A percentile compares a stretch with the other conserved stretches of the same genome.
These are phyloP conservation scores for Fraxinus xanthoxyloides DNA, from an alignment of 305 asterid genomes.

Conservation along the genomic window DNA sequence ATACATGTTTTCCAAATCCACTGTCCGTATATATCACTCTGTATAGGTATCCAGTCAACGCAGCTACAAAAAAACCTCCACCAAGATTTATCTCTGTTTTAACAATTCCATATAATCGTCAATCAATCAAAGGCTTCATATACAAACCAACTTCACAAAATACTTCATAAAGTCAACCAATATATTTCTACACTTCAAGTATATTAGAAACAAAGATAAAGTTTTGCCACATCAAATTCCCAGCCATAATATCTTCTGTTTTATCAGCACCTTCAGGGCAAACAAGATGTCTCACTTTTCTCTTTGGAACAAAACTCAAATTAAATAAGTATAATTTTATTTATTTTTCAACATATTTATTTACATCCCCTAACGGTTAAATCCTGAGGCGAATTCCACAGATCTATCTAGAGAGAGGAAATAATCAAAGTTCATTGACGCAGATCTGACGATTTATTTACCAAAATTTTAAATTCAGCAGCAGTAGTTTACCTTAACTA, in stretches of 20 bases:
- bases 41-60: conserved; percentile 1
- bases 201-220: neutral
- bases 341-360: neutral
- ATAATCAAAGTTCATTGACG: conserved; percentile 16
- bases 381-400: neutral
- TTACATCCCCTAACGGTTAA: neutral
- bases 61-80: conserved; percentile 25
- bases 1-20: conserved; percentile 52
- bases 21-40: conserved; percentile 1
- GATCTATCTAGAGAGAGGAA: conserved; percentile 16
- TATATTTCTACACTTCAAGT: neutral
- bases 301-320: neutral
- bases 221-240: neutral
- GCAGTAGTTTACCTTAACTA: conserved; percentile 43
- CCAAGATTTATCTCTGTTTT: conserved; percentile 25
- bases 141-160: conserved; percentile 1
- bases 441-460: conserved; percentile 37
- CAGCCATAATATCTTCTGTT: conserved; percentile 5
- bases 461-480: conserved; percentile 35
- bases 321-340: neutral
- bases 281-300: neutral
- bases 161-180: conserved; percentile 14
- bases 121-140: neutral
- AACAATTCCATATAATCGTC: conserved; percentile 12
- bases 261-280: neutral